Conservation (phyloP, 345 rosid genomes). For the Eucalyptus polyanthemos region DNA sequence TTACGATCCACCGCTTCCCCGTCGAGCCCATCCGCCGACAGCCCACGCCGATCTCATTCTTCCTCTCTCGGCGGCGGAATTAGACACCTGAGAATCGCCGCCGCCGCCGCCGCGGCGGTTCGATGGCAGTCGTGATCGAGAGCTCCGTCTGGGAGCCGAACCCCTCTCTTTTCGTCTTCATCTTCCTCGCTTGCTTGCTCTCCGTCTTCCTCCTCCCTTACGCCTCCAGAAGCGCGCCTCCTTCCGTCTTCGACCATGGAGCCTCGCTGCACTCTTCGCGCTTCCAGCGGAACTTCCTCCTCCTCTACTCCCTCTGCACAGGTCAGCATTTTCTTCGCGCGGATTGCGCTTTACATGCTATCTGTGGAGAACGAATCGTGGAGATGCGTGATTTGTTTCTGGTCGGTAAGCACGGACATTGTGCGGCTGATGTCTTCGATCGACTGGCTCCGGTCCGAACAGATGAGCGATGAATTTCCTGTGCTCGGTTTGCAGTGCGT, state of each 20-base stretch:
- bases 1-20: neutral
- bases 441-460: neutral
- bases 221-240: constrained; percentile 8
- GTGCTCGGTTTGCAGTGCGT: neutral
- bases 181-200: constrained; percentile 38
- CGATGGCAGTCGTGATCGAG: constrained; percentile 67
- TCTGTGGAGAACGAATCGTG: neutral
- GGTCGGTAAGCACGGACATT: neutral
- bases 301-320: constrained; percentile 65
- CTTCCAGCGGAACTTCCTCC: constrained; percentile 57
- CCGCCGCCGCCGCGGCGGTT: neutral
- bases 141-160: constrained; percentile 64
- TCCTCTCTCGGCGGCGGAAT: neutral
- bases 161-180: constrained; percentile 38
- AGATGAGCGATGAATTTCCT: neutral
- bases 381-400: neutral
- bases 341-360: neutral
- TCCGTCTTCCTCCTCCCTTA: constrained; percentile 43
- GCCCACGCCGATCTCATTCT: neutral
- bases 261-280: constrained; percentile 29
- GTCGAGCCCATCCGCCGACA: neutral
- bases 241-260: constrained; percentile 34
- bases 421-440: neutral
- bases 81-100: neutral
- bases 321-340: constrained; percentile 13